Conservation (phyloP, 163 green algal genomes). For the Scenedesmus sp. region DNA sequence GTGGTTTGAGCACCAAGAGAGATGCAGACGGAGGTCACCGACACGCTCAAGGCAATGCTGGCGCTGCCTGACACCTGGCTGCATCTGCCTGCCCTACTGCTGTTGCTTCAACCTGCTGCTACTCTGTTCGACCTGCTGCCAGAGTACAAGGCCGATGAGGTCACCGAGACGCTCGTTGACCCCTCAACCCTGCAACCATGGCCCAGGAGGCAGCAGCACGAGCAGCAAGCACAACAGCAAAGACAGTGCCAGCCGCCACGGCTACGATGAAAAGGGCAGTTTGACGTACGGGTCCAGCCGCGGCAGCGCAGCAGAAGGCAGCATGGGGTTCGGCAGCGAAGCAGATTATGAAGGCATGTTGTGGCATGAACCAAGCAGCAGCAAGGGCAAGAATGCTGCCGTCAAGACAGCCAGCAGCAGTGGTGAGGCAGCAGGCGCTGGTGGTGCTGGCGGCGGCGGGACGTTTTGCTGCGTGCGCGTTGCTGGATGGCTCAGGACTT, state of each 20-base stretch:
- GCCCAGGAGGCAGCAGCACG: background rate
- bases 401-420: slow-evolving; percentile 7
- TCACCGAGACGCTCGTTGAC: slow-evolving; percentile 61
- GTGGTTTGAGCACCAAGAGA: too few relatives aligned
- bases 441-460: background rate
- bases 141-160: slow-evolving; percentile 61
- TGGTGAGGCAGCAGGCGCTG: background rate
- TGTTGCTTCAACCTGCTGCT: background rate
- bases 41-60: too few relatives aligned
- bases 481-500: slow-evolving; percentile 87
- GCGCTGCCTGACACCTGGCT: background rate
- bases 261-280: slow-evolving; percentile 5
- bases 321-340: background rate
- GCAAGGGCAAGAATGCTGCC: background rate
- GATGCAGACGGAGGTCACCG: too few relatives aligned
- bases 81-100: background rate
- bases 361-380: slow-evolving; percentile 15
- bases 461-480: slow-evolving; percentile 61
- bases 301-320: slow-evolving; percentile 27
- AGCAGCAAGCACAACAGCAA: slow-evolving; percentile 16
- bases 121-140: background rate
- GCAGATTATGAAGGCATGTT: background rate
- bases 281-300: background rate
- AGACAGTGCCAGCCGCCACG: background rate
- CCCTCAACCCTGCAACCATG: slow-evolving; percentile 19